Evolutionary conservation across 1,284 basidiomycete species (phyloP).

Genomic region (Marasmius tenuissimus): DNA sequence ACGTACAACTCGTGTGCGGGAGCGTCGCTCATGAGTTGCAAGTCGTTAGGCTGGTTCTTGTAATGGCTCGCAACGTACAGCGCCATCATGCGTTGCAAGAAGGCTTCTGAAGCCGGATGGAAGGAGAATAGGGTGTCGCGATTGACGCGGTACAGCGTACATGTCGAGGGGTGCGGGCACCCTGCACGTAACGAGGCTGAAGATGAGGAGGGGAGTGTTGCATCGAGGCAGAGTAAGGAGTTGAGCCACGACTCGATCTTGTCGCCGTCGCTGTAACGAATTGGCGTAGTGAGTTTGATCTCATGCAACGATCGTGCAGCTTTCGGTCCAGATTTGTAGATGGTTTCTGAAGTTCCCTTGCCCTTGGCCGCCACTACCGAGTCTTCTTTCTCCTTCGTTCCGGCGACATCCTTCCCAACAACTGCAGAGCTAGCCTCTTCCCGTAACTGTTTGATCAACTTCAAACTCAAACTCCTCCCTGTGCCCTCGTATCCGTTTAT

Average conservation of each 20-base stretch:
- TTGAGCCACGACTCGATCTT: slow-evolving; percentile 96
- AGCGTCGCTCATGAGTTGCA: slow-evolving; percentile 95
- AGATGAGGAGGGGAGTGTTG: slow-evolving; percentile 50
- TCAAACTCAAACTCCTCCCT: slow-evolving; percentile 94
- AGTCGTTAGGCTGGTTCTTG: slow-evolving; percentile 98
- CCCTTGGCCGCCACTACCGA: slow-evolving; percentile 26
- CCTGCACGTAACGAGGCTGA: slow-evolving; percentile 69
- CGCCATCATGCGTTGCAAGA: slow-evolving; percentile 98
- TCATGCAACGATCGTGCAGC: slow-evolving; percentile 85
- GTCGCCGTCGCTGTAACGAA: slow-evolving; percentile 90
- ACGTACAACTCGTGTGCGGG: slow-evolving; percentile 98
- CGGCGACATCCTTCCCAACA: slow-evolving; percentile 55
- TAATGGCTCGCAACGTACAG: slow-evolving; percentile 97
- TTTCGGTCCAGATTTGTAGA: slow-evolving; percentile 55
- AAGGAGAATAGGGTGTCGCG: slow-evolving; percentile 97
- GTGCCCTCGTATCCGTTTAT: slow-evolving; percentile 99
- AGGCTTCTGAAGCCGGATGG: slow-evolving; percentile 95
- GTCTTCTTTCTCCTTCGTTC: slow-evolving; percentile 43
- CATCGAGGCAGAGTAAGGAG: slow-evolving; percentile 88
- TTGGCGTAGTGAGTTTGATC: slow-evolving; percentile 94
- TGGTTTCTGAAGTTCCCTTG: slow-evolving; percentile 25
- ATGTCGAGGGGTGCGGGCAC: slow-evolving; percentile 85
- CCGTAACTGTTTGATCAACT: slow-evolving; percentile 95
- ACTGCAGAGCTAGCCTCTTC: slow-evolving; percentile 61
- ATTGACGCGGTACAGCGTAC: slow-evolving; percentile 95